A percentile compares a stretch with the other conserved stretches of the same genome.
Conservation (phyloP, 2,329 filamentous ascomycete species). For the Pyrenophora graminea region DNA sequence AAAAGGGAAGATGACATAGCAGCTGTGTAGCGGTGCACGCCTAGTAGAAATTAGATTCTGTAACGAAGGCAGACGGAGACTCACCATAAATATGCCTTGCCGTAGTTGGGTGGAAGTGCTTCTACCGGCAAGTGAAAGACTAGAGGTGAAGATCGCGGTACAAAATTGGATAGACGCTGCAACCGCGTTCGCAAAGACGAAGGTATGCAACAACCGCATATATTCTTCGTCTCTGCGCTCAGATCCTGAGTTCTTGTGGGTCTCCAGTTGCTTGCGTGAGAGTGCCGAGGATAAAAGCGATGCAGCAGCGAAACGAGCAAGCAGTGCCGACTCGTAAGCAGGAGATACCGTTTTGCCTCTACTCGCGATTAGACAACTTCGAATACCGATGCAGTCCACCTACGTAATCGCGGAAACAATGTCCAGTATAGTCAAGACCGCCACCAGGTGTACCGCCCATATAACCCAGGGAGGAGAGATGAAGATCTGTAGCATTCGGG, state of each 20-base stretch:
- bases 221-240: not conserved
- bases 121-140: not conserved
- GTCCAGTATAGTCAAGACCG: conserved; percentile 5
- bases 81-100: conserved; percentile 2
- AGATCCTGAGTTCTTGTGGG: conserved; percentile 3
- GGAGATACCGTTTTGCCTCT: not conserved
- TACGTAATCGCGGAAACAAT: conserved; percentile 5
- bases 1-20: conserved; percentile 1
- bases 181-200: not conserved
- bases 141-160: not conserved
- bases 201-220: not conserved
- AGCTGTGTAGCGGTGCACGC: conserved; percentile 6
- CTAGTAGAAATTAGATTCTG: conserved; percentile 1
- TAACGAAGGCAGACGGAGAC: not conserved
- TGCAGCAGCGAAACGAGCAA: conserved; percentile 1
- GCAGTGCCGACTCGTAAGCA: conserved; percentile 5
- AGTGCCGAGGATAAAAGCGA: conserved; percentile 2
- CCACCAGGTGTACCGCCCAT: conserved; percentile 4
- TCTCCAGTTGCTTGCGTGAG: conserved; percentile 3
- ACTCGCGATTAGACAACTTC: not conserved
- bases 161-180: not conserved
- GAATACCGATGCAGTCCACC: not conserved
- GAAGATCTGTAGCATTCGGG: conserved; percentile 1
- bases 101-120: not conserved
- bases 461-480: conserved; percentile 7